Evolutionary conservation across 1,284 basidiomycete genomes (phyloP), one percentile per base, ranked within the genome.

Genomic region (Melanopsichium pennsylvanicum): DNA sequence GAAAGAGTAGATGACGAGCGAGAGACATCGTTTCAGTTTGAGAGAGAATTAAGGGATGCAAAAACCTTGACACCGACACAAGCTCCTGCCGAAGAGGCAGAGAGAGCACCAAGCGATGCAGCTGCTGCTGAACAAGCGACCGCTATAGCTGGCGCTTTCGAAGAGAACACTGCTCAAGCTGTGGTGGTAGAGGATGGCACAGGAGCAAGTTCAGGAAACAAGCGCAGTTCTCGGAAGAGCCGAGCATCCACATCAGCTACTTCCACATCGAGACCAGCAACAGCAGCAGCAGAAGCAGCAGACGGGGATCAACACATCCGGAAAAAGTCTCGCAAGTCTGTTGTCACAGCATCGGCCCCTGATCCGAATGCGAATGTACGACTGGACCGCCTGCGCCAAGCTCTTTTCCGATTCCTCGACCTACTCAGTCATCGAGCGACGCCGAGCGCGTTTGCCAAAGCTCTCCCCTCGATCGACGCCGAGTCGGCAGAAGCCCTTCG

Each of bases 381-480:
- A 5, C 46, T 76, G n/a, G 61, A 69, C 13, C 69, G 72, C 9
- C 67, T 76, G 21, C 60, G 72, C 7, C 55, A 60, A 36, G 72
- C 74, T 9, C 67, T 76, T 10, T 60, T 49, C 31, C 70, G 70
- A 23, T 76, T 76, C 51, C 50, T 76, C 18, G 67, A 70, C 19
- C 52, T 76, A 7, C 72, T 76, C 32, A 72, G 74, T 22, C 50
- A 72, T 25, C 67, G 68, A n/a, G 74, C 72, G 0, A 68, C 63
- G 37, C 36, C 59, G 5, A 54, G 51, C 15, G 66, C 60, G 41
- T 64, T 76, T 31, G 55, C 50, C 36, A 66, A 66, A 22, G 56
- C 70, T 0, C 58, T 76, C 10, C 74, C 74, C 19, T 41, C 50
- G 19, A 47, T 74, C 18, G 70, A 71, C 39, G 35, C 29, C 9